Conservation (phyloP, 768 basidiomycete species). For the Boletus eberwhitei region DNA sequence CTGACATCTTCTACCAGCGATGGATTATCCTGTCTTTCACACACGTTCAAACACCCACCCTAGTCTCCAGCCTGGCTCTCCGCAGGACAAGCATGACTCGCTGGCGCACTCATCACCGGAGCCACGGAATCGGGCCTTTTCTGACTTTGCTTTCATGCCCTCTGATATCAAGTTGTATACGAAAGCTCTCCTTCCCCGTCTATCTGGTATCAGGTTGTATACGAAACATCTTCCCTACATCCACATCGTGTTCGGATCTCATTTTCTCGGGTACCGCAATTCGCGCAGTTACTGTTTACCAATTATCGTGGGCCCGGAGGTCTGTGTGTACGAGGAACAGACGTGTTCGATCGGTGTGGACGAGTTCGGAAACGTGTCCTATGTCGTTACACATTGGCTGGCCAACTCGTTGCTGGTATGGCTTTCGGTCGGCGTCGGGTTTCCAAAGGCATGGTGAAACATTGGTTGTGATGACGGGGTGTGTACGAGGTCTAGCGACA, state of each 20-base stretch:
- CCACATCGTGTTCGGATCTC: constrained; percentile 23
- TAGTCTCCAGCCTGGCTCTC: constrained; percentile 15
- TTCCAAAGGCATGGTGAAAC: not conserved
- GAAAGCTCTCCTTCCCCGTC: too few relatives aligned
- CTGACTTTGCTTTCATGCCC: constrained; percentile 21
- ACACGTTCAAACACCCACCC: constrained; percentile 17
- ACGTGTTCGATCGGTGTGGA: constrained; percentile 30
- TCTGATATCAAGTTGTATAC: constrained; percentile 16
- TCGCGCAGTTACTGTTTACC: constrained; percentile 32
- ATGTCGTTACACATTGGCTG: constrained; percentile 29
- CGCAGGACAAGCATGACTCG: constrained; percentile 28
- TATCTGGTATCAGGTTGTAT: constrained; percentile 2
- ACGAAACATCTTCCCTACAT: constrained; percentile 12
- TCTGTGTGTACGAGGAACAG: constrained; percentile 17
- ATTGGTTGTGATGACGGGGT: not conserved
- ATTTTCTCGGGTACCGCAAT: constrained; percentile 26
- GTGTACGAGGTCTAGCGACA: constrained; percentile 27
- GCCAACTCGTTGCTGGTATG: constrained; percentile 25
- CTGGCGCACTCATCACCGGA: constrained; percentile 25
- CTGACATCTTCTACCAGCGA: not conserved
- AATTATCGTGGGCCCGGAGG: constrained; percentile 27
- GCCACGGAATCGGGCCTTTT: constrained; percentile 29
- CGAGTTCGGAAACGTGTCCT: constrained; percentile 23
- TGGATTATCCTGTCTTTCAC: constrained; percentile 1
- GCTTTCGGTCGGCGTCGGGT: not conserved